Evolutionary conservation across 441 rosid genomes (phyloP), one percentile per base, ranked within the genome.

Genomic region (Sinapis alba): DNA sequence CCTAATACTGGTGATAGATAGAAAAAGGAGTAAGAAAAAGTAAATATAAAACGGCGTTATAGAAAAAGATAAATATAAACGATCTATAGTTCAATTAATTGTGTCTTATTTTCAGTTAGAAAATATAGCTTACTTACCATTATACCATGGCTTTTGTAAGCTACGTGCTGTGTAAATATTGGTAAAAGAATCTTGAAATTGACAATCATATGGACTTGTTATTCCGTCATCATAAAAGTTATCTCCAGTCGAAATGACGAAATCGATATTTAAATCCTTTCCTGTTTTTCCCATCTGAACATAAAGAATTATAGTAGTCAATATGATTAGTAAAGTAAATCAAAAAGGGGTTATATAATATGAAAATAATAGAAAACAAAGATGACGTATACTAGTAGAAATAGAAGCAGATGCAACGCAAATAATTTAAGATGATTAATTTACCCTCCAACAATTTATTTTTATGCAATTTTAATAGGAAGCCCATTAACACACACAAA

Each of bases 61-160:
- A 18, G 1, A 13, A 15, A 58, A 28, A 27, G 19, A 3, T 21
- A 57, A 59, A 58, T 7, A 27, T 27, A 59, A 27, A n/a, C 12
- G 15, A 43, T n/a, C 15, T 45, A 15, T n/a, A 45, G 53, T n/a
- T 45, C 53, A 45, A 43, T 2, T 15, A 2, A 43, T 15, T 15
- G 15, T 45, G 19, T 45, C 53, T 45, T 45, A 45, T 6, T 6
- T 45, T 15, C 9, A 15, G 53, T n/a, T 45, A 20, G 53, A 15
- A 45, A 45, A 45, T 8, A 45, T 45, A 45, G 19, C 8, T 5
- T 45, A 19, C 5, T 23, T 74, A 90, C 97, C 90, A 61, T 28
- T 78, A 67, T 88, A 93, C 93, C 95, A 93, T 21, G 75, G 92
- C 75, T 89, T 90, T 65, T 87, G 87, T 75, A 93, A 78, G 81